A percentile compares a stretch with the other conserved stretches of the same genome.
phyloP scores from a whole-genome alignment of 2,329 filamentous ascomycete species.

The Epichloe bromicola region DNA sequence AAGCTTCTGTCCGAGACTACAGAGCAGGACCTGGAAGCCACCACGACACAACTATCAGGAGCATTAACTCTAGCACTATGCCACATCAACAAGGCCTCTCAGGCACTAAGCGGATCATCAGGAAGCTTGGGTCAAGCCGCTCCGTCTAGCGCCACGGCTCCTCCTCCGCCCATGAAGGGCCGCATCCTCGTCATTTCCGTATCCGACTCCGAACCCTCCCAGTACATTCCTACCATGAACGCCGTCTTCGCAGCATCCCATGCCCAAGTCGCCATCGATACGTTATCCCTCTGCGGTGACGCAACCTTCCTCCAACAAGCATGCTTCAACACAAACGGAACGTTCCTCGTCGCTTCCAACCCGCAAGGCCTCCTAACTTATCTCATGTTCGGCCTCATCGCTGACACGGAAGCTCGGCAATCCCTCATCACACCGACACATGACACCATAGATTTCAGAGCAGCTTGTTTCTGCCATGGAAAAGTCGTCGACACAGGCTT shows the following conservation, averaged over 20 bases:
- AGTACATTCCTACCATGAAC: slow-evolving; percentile 99
- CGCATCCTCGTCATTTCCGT: slow-evolving; percentile 86
- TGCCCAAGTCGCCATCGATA: slow-evolving; percentile 79
- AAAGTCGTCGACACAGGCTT: slow-evolving; percentile 84
- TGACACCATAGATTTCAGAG: slow-evolving; percentile 85
- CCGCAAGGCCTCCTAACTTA: slow-evolving; percentile 74
- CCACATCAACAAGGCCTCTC: slow-evolving; percentile 74
- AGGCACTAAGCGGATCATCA: slow-evolving; percentile 48
- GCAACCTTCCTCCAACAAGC: slow-evolving; percentile 94
- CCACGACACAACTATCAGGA: slow-evolving; percentile 79
- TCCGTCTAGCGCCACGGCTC: slow-evolving; percentile 18
- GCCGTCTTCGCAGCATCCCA: slow-evolving; percentile 90
- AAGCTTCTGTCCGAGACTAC: slow-evolving; percentile 60
- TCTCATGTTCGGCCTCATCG: slow-evolving; percentile 85
- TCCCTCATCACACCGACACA: slow-evolving; percentile 68
- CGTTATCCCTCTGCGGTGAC: slow-evolving; percentile 71
- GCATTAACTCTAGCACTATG: slow-evolving; percentile 80
- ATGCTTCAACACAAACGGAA: slow-evolving; percentile 46
- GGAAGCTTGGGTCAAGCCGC: slow-evolving; percentile 24
- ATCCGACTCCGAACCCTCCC: slow-evolving; percentile 66
- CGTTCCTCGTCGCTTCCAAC: slow-evolving; percentile 38
- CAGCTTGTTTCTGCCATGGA: slow-evolving; percentile 96
- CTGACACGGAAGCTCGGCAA: slow-evolving; percentile 41
- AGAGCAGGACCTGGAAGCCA: slow-evolving; percentile 50
- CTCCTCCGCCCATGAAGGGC: slow-evolving; percentile 22